phyloP scores from a whole-genome alignment of 305 asterid genomes.

The Fraxinus baroniana region DNA sequence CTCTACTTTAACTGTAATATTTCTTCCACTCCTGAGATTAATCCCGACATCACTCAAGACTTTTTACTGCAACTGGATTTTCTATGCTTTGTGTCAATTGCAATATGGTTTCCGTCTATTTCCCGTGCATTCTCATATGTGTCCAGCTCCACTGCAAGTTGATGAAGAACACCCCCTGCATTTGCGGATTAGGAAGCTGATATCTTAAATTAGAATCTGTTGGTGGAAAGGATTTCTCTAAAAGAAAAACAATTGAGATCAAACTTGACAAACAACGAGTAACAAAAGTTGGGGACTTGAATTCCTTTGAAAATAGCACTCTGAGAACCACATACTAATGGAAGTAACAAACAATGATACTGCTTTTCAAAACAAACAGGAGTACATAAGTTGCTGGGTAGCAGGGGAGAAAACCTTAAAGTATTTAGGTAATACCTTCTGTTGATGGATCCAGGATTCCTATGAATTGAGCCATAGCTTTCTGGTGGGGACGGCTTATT shows the following conservation, averaged over 20 bases:
- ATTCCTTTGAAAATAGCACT: not conserved
- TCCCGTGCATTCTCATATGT: constrained; percentile 56
- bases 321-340: not conserved
- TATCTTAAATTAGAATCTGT: not conserved
- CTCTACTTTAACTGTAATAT: constrained; percentile 38
- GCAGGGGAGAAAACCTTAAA: not conserved
- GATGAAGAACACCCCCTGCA: constrained; percentile 45
- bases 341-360: not conserved
- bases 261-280: not conserved
- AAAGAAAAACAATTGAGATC: not conserved
- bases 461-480: constrained; percentile 55
- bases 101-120: constrained; percentile 49
- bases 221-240: not conserved
- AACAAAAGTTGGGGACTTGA: not conserved
- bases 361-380: not conserved
- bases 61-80: constrained; percentile 42
- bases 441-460: constrained; percentile 68
- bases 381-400: not conserved
- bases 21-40: constrained; percentile 48
- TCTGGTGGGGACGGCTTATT: constrained; percentile 53
- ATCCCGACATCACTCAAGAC: constrained; percentile 45
- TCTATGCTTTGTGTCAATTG: constrained; percentile 50
- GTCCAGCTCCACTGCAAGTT: constrained; percentile 58
- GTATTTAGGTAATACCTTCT: constrained; percentile 35
- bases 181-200: not conserved